Conservation (phyloP, 2,329 filamentous ascomycete species). For the Xylariaceae sp. region DNA sequence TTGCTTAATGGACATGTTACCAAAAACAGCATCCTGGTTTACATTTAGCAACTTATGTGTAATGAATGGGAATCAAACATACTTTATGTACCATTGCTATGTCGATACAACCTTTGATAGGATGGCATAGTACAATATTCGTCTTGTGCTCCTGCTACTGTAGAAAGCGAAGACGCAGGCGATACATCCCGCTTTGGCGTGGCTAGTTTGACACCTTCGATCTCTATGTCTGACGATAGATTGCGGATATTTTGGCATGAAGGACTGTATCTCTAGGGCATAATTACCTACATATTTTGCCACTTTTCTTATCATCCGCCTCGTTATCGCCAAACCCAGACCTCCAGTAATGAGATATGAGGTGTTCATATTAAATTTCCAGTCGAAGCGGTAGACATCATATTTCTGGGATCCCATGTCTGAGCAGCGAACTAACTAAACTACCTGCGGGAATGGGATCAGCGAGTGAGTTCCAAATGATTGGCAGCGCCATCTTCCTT, state of each 20-base stretch:
- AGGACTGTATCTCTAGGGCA: slow-evolving; percentile 29
- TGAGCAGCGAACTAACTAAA: too few species aligned
- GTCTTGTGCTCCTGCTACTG: slow-evolving; percentile 17
- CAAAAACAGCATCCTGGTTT: slow-evolving; percentile 30
- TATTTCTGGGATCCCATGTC: slow-evolving; percentile 24
- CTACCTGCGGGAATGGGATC: too few species aligned
- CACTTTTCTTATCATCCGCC: slow-evolving; percentile 31
- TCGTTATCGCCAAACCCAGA: slow-evolving; percentile 31
- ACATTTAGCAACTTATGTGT: not conserved
- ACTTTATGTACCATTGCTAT: slow-evolving; percentile 43
- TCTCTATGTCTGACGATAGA: too few species aligned
- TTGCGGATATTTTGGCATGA: not conserved
- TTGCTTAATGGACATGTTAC: slow-evolving; percentile 32
- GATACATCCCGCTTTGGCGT: slow-evolving; percentile 30
- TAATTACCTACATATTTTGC: slow-evolving; percentile 28
- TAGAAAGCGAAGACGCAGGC: slow-evolving; percentile 11
- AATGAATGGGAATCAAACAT: not conserved
- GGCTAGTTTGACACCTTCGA: slow-evolving; percentile 15
- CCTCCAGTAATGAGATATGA: slow-evolving; percentile 35
- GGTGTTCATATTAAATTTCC: slow-evolving; percentile 32
- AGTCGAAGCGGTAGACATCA: slow-evolving; percentile 21
- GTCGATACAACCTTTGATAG: slow-evolving; percentile 47
- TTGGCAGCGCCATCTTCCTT: too few species aligned
- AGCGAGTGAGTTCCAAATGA: too few species aligned
- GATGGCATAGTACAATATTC: slow-evolving; percentile 30